Evolutionary conservation across 257 asterid species (phyloP), one percentile per base, ranked within the genome.

Genomic region (Forsythia suspensa): DNA sequence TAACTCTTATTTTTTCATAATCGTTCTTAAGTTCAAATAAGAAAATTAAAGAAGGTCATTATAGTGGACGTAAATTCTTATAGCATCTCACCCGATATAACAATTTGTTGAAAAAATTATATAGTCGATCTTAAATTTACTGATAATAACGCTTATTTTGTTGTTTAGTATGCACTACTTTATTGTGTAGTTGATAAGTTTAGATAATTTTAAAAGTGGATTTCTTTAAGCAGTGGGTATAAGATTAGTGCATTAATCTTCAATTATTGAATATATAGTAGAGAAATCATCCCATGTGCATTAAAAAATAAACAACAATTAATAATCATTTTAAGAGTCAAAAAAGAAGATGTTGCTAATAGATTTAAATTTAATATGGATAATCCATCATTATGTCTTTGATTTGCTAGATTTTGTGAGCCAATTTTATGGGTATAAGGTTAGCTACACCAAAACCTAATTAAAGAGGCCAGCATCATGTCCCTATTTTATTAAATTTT

Each of bases 301-400:
- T 20, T 39, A 65, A 61, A 48, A 72, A 42, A 57, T 80, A 59
- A 70, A 34, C 0, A 15, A 20, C 39, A 43, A 76, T 70, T 70
- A 44, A 74, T 38, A 61, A 46, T 57, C 34, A 57, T n/a, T 76
- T 51, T 71, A 80, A 73, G 70, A 75, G 84, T 81, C 65, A 81
- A 80, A 77, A 83, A 61, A 15, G 16, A 75, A 74, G 79, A 74
- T 77, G 85, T 55, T 59, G 76, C 55, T 66, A 77, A 73, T 67
- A 73, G 80, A 85, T 38, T 57, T 75, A 72, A 71, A 85, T 38
- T 57, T 75, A 72, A 71, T 80, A 52, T 84, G 3, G 77, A 76
- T 74, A 55, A 75, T 75, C 71, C 71, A 81, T 78, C 66, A 79
- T 82, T 76, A 77, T 75, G 78, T 74, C 80, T 57, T 40, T 71